Evolutionary conservation across 352 stramenopile genomes (phyloP), one percentile per base, ranked within the genome.

Genomic region (Phytopythium delawarense): DNA sequence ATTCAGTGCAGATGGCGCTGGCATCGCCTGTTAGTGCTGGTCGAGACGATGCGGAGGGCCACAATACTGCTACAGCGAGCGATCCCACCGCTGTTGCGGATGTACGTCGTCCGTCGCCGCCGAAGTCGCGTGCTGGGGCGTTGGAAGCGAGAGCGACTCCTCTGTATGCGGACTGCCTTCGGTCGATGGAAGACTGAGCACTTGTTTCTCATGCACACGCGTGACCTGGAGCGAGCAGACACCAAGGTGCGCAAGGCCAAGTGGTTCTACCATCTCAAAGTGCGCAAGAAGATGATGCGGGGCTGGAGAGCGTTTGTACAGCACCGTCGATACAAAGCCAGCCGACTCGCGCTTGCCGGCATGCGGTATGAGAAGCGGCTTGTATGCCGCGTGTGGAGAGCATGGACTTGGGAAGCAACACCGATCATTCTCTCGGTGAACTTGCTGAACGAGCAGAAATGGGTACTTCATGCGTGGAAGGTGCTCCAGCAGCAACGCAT

Each of bases 261-360:
- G 32, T 72, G 66, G 66, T 72, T 72, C n/a, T 63, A 58, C 7
- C 63, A 72, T 30, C 66, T 66, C 37, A 72, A 72, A 49, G 34
- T 72, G 40, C 62, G 62, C 52, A 69, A 70, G 35, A 23, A 34
- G 20, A 63, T 70, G 46, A 23, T 72, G 2, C 25, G 39, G 3
- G 34, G n/a, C 20, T 70, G 66, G 66, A 57, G 59, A 21, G 16
- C 46, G 30, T 71, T 58, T n/a, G 30, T 69, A 0, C 48, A 37
- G 9, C 34, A 25, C 21, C 65, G 46, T 6, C 61, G 45, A 11
- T 13, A 42, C 11, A 16, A 39, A 2, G 39, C 42, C 23, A 23
- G 32, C 39, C 55, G 44, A 52, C 34, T 15, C 7, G 25, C 45
- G 2, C 42, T 21, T 18, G 61, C 54, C 3, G 11, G 23, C 8